Evolutionary conservation across 768 basidiomycete species (phyloP).

Genomic region (Lactifluus subvellereus): DNA sequence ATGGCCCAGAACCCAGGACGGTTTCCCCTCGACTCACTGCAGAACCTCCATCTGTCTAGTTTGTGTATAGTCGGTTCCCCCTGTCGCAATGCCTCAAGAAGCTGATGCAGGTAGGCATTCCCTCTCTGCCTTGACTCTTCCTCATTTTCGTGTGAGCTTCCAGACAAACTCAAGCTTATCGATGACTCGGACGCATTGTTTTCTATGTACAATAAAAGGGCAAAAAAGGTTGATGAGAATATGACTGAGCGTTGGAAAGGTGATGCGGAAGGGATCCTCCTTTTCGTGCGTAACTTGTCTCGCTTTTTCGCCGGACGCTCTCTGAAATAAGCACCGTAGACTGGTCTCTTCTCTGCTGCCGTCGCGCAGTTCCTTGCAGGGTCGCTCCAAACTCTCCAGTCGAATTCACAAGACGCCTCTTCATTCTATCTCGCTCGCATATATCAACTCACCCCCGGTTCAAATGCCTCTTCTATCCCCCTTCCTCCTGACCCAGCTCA

Average conservation of each 20-base stretch:
- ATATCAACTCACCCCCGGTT: neutral
- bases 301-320: too few species aligned
- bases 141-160: neutral
- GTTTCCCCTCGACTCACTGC: too few species aligned
- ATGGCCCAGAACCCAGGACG: too few species aligned
- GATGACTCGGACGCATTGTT: too few species aligned
- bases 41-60: too few species aligned
- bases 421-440: too few species aligned
- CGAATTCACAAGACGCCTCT: neutral
- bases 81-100: neutral
- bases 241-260: constrained; percentile 1
- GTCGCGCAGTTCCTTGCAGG: neutral
- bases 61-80: too few species aligned
- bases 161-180: neutral
- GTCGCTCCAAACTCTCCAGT: neutral
- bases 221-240: too few species aligned
- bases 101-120: neutral
- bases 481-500: neutral
- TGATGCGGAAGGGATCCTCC: constrained; percentile 1
- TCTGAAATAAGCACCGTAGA: neutral
- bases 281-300: neutral
- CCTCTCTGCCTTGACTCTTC: neutral
- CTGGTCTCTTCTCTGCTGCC: neutral
- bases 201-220: too few species aligned
- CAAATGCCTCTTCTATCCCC: neutral